Conservation (phyloP, 345 rosid species). For the Pistacia vera region DNA sequence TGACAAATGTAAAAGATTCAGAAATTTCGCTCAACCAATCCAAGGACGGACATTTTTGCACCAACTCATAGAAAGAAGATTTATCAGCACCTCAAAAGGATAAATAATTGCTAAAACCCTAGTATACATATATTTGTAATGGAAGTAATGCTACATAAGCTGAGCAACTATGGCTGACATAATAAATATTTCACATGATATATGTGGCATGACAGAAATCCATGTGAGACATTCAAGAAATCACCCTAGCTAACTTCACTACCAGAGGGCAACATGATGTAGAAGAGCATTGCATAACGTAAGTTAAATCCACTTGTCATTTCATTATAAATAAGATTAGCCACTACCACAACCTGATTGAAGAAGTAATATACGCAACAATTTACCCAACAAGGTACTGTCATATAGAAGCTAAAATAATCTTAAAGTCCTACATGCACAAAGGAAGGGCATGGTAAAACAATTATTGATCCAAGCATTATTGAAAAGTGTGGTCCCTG, state of each 20-base stretch:
- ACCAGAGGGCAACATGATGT: neutral
- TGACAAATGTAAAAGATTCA: slow-evolving; percentile 19
- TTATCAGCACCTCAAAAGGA: neutral
- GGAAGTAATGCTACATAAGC: neutral
- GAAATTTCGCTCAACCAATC: slow-evolving; percentile 10
- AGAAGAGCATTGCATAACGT: neutral
- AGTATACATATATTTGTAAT: neutral
- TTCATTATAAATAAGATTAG: neutral
- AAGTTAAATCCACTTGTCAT: neutral
- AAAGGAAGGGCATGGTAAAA: neutral
- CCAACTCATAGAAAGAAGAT: slow-evolving; percentile 9
- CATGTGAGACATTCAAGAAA: neutral
- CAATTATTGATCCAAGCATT: neutral
- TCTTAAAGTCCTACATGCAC: neutral
- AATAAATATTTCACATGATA: neutral
- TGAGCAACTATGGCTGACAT: neutral
- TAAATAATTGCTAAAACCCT: slow-evolving; percentile 2
- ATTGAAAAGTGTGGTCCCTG: neutral
- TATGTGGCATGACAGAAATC: slow-evolving; percentile 2
- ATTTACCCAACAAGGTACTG: neutral
- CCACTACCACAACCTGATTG: neutral
- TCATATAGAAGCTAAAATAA: neutral
- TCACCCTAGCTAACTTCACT: neutral
- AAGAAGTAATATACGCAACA: neutral
- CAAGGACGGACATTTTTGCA: neutral